Evolutionary conservation across 305 asterid species (phyloP).

Genomic region (Plantago coronopus): DNA sequence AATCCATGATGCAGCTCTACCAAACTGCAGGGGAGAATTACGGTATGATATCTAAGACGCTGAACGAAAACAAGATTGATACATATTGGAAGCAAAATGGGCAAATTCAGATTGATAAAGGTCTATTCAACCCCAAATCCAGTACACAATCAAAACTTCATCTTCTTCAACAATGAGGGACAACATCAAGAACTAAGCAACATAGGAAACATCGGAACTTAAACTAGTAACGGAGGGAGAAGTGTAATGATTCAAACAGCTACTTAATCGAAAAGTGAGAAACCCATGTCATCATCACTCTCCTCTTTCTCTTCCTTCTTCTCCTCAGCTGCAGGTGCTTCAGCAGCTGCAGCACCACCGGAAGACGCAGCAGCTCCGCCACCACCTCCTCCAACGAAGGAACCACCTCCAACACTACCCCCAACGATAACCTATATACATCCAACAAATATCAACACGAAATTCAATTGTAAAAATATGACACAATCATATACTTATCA

Average conservation of each 20-base stretch:
- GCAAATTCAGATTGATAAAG: neutral
- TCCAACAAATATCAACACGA: neutral
- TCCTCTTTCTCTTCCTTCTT: constrained; percentile 29
- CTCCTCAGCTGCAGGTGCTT: constrained; percentile 26
- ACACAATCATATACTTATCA: neutral
- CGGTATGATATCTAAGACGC: too few relatives aligned
- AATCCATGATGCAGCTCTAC: too few relatives aligned
- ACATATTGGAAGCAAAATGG: too few relatives aligned
- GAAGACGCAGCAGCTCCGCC: constrained; percentile 16
- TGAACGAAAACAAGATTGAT: too few relatives aligned
- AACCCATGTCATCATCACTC: constrained; percentile 26
- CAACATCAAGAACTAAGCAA: neutral
- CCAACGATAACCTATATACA: constrained; percentile 18
- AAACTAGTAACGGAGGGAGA: neutral
- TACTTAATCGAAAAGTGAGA: constrained; percentile 24
- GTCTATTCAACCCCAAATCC: neutral
- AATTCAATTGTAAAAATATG: too few relatives aligned
- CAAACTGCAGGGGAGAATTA: too few relatives aligned
- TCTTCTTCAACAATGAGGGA: neutral
- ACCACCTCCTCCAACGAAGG: constrained; percentile 14
- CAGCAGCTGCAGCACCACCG: constrained; percentile 22
- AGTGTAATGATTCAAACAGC: too few relatives aligned
- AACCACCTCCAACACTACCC: constrained; percentile 16
- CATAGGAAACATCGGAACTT: too few relatives aligned
- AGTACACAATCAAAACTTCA: neutral